Conservation (phyloP, 1,284 basidiomycete genomes). For the Fomitopsis pinicola region DNA sequence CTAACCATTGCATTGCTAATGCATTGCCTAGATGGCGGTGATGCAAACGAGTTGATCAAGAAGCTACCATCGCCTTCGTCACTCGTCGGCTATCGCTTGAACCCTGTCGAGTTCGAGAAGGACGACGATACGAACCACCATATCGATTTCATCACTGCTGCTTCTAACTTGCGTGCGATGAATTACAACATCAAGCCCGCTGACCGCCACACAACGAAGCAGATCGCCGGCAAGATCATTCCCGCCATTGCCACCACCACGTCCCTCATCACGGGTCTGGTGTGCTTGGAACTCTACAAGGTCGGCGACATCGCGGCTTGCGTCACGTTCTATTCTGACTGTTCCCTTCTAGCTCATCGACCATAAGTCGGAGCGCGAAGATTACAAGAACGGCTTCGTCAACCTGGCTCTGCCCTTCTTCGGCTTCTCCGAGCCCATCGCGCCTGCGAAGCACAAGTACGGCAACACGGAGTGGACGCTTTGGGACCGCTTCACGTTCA, state of each 20-base stretch:
- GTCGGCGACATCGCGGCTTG: conserved; percentile 31
- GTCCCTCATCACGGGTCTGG: conserved; percentile 90
- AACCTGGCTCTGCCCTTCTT: conserved; percentile 99
- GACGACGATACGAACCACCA: conserved; percentile 98
- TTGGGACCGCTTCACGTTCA: conserved; percentile 97
- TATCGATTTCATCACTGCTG: conserved; percentile 98
- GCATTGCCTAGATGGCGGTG: conserved; percentile 40
- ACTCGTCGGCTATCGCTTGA: conserved; percentile 91
- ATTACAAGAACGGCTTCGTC: conserved; percentile 98
- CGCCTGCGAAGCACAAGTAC: conserved; percentile 89
- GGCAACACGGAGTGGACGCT: conserved; percentile 91
- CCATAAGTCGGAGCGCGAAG: conserved; percentile 88
- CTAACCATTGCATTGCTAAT: conserved; percentile 3
- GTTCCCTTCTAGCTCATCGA: conserved; percentile 77
- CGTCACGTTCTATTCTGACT: background rate
- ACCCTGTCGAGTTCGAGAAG: conserved; percentile 98
- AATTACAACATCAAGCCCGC: conserved; percentile 93
- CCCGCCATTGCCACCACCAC: conserved; percentile 99
- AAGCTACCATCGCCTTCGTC: conserved; percentile 85
- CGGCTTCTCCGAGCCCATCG: conserved; percentile 97
- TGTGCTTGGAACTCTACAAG: conserved; percentile 98
- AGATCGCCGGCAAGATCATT: conserved; percentile 99
- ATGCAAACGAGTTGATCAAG: conserved; percentile 54
- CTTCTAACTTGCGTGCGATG: conserved; percentile 94
- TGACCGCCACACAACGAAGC: conserved; percentile 94